Evolutionary conservation across 2,329 filamentous ascomycete genomes (phyloP).

Genomic region (Aureobasidium sp.): DNA sequence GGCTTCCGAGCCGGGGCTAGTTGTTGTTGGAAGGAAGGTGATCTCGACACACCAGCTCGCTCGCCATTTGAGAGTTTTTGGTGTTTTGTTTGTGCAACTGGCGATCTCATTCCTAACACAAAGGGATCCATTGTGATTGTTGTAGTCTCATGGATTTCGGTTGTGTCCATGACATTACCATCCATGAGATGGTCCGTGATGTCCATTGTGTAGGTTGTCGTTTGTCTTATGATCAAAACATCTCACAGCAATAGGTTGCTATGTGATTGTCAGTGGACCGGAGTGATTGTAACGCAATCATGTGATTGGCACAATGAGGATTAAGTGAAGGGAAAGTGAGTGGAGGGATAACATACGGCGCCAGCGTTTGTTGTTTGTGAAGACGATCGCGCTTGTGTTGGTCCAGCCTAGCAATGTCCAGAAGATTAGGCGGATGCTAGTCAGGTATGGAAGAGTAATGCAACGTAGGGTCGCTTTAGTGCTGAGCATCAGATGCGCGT

Average conservation of each 20-base stretch:
- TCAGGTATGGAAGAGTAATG: background rate
- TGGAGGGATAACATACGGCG: background rate
- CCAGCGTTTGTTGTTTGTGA: background rate
- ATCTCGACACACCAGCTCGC: background rate
- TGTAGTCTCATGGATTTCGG: background rate
- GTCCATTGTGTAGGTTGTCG: background rate
- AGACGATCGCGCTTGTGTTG: too few relatives aligned
- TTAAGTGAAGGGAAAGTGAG: background rate
- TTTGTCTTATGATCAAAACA: background rate
- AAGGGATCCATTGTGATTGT: background rate
- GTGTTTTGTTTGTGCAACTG: background rate
- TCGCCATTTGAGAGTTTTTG: slow-evolving; percentile 3
- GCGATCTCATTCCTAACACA: background rate
- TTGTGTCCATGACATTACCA: slow-evolving; percentile 8
- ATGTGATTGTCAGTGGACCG: background rate
- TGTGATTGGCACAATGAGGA: background rate
- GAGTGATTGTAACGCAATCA: background rate
- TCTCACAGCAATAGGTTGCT: background rate
- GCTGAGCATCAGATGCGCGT: background rate
- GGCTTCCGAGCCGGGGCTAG: slow-evolving; percentile 10
- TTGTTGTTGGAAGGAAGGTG: slow-evolving; percentile 10
- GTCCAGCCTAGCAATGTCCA: too few relatives aligned
- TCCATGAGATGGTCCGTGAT: slow-evolving; percentile 5
- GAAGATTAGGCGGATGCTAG: too few relatives aligned
- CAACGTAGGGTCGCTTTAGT: background rate